phyloP scores from a whole-genome alignment of 148 eudicot species.

The Persicaria tinctoria region DNA sequence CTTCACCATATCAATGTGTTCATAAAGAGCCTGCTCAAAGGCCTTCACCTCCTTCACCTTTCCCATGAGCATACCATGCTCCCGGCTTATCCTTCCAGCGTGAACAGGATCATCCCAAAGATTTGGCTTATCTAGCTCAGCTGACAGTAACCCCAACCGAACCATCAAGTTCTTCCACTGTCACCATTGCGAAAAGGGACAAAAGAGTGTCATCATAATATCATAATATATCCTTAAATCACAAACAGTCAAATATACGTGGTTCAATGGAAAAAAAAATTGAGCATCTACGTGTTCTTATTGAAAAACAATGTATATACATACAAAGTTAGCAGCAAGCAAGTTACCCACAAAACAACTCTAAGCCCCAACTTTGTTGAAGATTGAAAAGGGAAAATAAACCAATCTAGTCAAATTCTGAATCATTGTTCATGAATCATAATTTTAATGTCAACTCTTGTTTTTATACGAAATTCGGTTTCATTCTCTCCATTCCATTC shows the following conservation, averaged over 20 bases:
- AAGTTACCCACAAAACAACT: not conserved
- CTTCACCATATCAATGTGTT: constrained; percentile 94
- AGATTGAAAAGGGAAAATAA: too few species aligned
- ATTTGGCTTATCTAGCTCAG: constrained; percentile 62
- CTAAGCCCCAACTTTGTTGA: too few species aligned
- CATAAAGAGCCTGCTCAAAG: constrained; percentile 74
- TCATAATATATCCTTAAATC: not conserved
- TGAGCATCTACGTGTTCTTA: too few species aligned
- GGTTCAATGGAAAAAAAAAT: not conserved
- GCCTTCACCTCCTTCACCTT: constrained; percentile 81
- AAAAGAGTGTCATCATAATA: not conserved
- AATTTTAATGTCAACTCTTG: too few species aligned
- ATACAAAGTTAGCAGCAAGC: not conserved
- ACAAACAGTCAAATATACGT: not conserved
- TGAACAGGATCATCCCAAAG: constrained; percentile 92
- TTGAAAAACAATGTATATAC: not conserved
- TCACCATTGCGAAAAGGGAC: not conserved
- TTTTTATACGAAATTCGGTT: too few species aligned
- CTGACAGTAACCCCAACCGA: constrained; percentile 54
- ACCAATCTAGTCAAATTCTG: too few species aligned
- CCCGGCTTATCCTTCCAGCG: constrained; percentile 89
- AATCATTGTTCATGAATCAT: too few species aligned
- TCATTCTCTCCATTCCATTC: too few species aligned
- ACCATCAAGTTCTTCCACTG: constrained; percentile 80
- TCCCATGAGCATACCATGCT: constrained; percentile 72